A percentile compares a stretch with the other conserved stretches of the same genome.
These are phyloP conservation scores for Aspergillus pseudoviridinutans DNA, from an alignment of 2,329 filamentous ascomycete species.

Conservation along the genomic window DNA sequence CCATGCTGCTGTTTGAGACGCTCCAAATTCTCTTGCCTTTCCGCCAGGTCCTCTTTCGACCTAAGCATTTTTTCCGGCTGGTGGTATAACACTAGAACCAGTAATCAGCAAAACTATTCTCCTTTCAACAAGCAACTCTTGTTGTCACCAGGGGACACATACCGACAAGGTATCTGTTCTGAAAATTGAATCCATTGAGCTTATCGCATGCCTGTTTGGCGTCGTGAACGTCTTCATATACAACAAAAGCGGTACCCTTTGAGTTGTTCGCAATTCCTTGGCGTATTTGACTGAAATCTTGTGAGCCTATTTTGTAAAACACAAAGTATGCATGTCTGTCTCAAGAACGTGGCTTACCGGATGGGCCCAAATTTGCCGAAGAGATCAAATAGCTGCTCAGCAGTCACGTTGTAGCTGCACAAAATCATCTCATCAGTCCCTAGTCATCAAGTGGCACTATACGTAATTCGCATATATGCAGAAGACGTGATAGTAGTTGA, in stretches of 20 bases:
- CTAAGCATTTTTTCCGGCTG: constrained; percentile 76
- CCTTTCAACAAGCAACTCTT: background rate
- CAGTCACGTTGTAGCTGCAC: constrained; percentile 92
- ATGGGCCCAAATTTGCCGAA: constrained; percentile 97
- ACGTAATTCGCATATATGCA: background rate
- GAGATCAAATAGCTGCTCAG: constrained; percentile 96
- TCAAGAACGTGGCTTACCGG: constrained; percentile 58
- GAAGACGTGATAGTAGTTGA: background rate
- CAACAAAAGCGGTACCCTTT: constrained; percentile 97
- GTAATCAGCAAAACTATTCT: background rate
- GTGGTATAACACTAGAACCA: constrained; percentile 61
- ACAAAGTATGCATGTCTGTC: background rate
- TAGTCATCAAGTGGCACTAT: background rate
- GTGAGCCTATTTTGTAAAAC: constrained; percentile 3
- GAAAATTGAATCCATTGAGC: constrained; percentile 99
- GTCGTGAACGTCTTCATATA: constrained; percentile 99
- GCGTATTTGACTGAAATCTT: constrained; percentile 78
- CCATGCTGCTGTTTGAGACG: constrained; percentile 96
- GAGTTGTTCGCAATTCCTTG: constrained; percentile 96
- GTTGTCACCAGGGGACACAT: constrained; percentile 40
- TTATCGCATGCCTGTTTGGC: constrained; percentile 99
- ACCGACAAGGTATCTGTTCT: constrained; percentile 98
- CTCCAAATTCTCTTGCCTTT: constrained; percentile 95
- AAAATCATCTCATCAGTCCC: background rate
- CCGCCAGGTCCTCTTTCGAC: constrained; percentile 89